phyloP scores from a whole-genome alignment of 148 eudicot species.

The Heliamphora exappendiculata region DNA sequence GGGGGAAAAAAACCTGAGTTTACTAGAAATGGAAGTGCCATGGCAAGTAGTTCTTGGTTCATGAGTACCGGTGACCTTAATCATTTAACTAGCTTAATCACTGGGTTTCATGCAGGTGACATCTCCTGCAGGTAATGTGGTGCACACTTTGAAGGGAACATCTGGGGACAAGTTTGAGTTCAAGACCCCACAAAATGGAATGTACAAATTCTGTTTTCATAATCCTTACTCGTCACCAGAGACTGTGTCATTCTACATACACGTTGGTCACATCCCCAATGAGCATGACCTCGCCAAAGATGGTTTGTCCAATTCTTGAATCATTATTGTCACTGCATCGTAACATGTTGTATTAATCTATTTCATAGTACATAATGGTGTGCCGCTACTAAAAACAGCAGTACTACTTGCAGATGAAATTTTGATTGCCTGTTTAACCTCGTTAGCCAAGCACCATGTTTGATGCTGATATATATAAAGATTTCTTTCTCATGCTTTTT shows the following conservation, averaged over 20 bases:
- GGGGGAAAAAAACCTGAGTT: background rate
- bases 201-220: conserved; percentile 90
- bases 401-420: background rate
- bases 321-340: background rate
- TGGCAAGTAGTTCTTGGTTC: background rate
- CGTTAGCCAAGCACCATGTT: background rate
- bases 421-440: background rate
- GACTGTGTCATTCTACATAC: conserved; percentile 86
- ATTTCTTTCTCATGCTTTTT: background rate
- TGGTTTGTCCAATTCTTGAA: conserved; percentile 49
- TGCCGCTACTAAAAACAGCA: background rate
- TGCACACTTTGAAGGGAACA: conserved; percentile 68
- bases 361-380: background rate
- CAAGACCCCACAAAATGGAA: conserved; percentile 83
- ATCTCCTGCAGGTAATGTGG: conserved; percentile 61
- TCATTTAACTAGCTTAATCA: background rate
- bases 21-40: background rate
- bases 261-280: conserved; percentile 83
- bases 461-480: background rate
- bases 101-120: conserved; percentile 52
- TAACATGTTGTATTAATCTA: background rate
- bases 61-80: background rate
- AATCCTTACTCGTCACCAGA: conserved; percentile 81
- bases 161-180: conserved; percentile 86
- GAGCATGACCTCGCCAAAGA: conserved; percentile 94